These are phyloP conservation scores for Inosperma sp. DNA, from an alignment of 768 basidiomycete species.

Conservation along the genomic window DNA sequence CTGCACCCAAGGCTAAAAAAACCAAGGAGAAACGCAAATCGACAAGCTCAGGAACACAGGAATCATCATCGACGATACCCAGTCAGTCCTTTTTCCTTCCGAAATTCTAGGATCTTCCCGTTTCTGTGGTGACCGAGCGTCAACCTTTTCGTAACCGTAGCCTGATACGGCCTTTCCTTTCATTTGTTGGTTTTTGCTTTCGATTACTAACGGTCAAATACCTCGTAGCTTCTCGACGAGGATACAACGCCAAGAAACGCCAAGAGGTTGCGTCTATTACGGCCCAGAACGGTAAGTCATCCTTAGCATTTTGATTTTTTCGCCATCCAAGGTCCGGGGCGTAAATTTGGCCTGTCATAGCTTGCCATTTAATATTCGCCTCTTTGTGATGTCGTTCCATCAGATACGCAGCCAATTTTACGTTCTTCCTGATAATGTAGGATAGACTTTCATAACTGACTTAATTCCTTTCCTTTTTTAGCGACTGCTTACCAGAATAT, in stretches of 20 bases:
- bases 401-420: background rate
- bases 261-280: conserved; percentile 63
- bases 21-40: conserved; percentile 44
- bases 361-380: no score
- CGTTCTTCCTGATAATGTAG: background rate
- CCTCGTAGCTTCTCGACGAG: conserved; percentile 52
- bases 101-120: conserved; percentile 6
- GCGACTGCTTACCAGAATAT: conserved; percentile 5
- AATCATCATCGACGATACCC: conserved; percentile 17
- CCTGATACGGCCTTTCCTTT: background rate
- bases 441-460: background rate
- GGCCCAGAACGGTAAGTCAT: conserved; percentile 55
- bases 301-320: conserved; percentile 1
- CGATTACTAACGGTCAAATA: conserved; percentile 1
- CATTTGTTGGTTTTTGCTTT: background rate
- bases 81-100: conserved; percentile 20
- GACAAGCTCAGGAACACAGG: conserved; percentile 22
- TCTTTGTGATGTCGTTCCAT: background rate
- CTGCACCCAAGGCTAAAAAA: conserved; percentile 32
- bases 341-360: no score
- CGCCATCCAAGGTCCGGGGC: no score
- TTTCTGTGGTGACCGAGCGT: background rate
- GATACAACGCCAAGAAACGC: conserved; percentile 69
- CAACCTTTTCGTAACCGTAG: background rate
- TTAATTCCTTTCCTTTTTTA: background rate